These are phyloP conservation scores for Coemansia sp. DNA, from an alignment of 192 early-diverging fungal genomes.

Conservation along the genomic window DNA sequence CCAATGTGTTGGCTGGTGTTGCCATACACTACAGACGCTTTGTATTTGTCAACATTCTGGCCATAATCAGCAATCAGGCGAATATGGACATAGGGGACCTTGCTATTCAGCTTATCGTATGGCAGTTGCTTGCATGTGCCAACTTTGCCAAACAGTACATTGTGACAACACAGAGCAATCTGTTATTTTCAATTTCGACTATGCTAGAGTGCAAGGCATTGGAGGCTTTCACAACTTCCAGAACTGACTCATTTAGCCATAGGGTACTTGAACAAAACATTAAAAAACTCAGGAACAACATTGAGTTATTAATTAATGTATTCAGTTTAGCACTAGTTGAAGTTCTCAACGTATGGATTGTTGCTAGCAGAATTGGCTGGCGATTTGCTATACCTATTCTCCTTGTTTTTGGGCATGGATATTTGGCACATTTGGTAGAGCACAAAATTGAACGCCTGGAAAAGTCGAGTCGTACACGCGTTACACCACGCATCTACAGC, in stretches of 20 bases:
- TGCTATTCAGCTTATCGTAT: neutral
- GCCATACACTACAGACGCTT: neutral
- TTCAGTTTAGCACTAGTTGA: neutral
- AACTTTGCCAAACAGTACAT: neutral
- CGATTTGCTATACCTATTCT: conserved; percentile 25
- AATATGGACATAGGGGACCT: neutral
- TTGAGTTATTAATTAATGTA: neutral
- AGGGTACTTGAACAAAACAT: neutral
- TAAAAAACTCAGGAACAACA: neutral
- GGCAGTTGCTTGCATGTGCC: neutral
- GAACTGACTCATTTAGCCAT: neutral
- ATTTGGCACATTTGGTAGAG: conserved; percentile 2
- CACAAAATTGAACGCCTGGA: neutral
- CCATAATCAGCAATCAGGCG: neutral
- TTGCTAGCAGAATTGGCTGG: conserved; percentile 32
- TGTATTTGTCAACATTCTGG: neutral
- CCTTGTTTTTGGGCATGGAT: conserved; percentile 10
- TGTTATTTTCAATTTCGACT: neutral
- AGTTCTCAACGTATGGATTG: conserved; percentile 22
- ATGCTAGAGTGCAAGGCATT: neutral
- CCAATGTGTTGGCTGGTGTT: neutral
- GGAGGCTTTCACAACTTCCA: neutral
- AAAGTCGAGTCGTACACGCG: neutral
- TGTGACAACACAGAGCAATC: neutral
- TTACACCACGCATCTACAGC: conserved; percentile 8